These are phyloP conservation scores for Alectoria sarmentosa DNA, from an alignment of 495 filamentous ascomycete species.

Conservation along the genomic window DNA sequence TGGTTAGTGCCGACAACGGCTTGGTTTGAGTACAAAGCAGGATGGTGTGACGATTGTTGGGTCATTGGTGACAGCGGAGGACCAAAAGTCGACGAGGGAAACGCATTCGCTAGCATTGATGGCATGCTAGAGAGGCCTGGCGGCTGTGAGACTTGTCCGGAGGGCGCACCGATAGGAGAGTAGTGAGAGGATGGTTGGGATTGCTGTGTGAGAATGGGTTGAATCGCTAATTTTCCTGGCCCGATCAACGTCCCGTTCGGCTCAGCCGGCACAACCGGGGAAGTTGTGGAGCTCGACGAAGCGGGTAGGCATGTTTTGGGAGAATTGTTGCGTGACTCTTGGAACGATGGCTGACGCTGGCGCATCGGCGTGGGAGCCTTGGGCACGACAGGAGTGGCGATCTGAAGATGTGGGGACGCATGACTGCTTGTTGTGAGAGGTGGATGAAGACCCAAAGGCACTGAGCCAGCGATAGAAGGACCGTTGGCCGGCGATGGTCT, in stretches of 20 bases:
- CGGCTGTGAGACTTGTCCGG: constrained; percentile 40
- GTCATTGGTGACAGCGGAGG: constrained; percentile 26
- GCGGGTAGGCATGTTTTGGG: constrained; percentile 53
- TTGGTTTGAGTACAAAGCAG: constrained; percentile 51
- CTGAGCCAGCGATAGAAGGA: constrained; percentile 40
- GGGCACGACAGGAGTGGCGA: constrained; percentile 73
- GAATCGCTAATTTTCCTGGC: constrained; percentile 25
- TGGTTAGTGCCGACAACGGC: constrained; percentile 35
- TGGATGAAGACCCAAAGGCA: constrained; percentile 49
- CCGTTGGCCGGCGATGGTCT: constrained; percentile 35
- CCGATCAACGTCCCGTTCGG: constrained; percentile 34
- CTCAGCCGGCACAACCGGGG: constrained; percentile 52
- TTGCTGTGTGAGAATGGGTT: constrained; percentile 38
- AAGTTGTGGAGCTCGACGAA: constrained; percentile 55
- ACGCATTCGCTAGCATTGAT: constrained; percentile 46
- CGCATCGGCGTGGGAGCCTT: constrained; percentile 76
- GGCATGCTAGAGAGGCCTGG: constrained; percentile 43
- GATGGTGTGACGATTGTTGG: constrained; percentile 35
- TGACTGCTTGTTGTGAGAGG: constrained; percentile 40
- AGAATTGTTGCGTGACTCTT: constrained; percentile 65
- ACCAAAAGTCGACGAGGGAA: constrained; percentile 24
- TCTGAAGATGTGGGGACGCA: constrained; percentile 69
- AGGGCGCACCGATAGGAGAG: constrained; percentile 42
- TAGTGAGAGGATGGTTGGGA: constrained; percentile 36
- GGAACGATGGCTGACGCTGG: constrained; percentile 70